Evolutionary conservation across 805 yeast species (phyloP).

Genomic region (Schwanniomyces yamadae): DNA sequence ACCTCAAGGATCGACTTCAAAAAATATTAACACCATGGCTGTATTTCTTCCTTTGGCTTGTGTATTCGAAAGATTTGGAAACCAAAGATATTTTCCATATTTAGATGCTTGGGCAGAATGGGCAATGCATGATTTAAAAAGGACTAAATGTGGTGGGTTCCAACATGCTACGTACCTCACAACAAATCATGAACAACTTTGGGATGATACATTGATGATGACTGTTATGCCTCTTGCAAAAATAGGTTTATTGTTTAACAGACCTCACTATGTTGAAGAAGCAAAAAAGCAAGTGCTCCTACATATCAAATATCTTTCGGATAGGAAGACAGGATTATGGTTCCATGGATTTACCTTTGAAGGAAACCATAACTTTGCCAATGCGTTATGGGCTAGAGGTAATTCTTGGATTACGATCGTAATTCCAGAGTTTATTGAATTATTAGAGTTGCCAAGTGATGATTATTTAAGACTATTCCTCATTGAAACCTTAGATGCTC

Average conservation of each 20-base stretch:
- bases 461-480: conserved; percentile 27
- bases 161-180: conserved; percentile 34
- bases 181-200: conserved; percentile 26
- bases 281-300: conserved; percentile 32
- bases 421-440: conserved; percentile 34
- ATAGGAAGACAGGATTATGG: conserved; percentile 30
- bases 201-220: conserved; percentile 36
- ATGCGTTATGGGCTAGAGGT: conserved; percentile 38
- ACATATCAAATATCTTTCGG: conserved; percentile 30
- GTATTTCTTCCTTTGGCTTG: conserved; percentile 32
- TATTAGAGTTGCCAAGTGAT: conserved; percentile 23
- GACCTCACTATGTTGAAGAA: conserved; percentile 32
- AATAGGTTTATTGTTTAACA: conserved; percentile 24
- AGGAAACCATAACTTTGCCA: conserved; percentile 22
- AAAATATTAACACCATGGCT: conserved; percentile 36
- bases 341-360: conserved; percentile 33
- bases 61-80: conserved; percentile 22
- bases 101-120: conserved; percentile 36
- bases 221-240: conserved; percentile 36
- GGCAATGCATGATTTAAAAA: conserved; percentile 28
- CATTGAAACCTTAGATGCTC: conserved; percentile 27
- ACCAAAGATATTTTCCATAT: conserved; percentile 21
- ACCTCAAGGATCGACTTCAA: conserved; percentile 29
- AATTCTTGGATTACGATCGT: conserved; percentile 37
- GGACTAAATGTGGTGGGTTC: conserved; percentile 33